Evolutionary conservation across 1,284 basidiomycete species (phyloP), one percentile per base, ranked within the genome.

Genomic region (Heterobasidion irregulare): DNA sequence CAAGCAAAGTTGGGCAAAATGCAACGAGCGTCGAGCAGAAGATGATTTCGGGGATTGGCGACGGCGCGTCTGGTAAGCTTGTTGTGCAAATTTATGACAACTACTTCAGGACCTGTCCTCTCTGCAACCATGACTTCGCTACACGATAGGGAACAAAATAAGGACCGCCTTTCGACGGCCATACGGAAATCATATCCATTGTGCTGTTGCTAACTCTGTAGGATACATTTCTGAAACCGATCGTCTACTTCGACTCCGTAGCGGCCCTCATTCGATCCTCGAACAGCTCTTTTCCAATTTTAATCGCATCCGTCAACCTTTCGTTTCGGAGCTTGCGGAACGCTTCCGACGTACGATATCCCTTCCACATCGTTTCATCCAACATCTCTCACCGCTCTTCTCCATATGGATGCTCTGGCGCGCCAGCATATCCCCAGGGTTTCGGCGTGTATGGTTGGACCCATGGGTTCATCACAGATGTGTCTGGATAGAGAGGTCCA

Each of bases 381-480:
- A 75, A 57, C 16, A 65, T 59, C 2, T 54, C 50, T 75, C 77
- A 80, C 79, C 81, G 82, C 52, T 75, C 76, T n/a, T 60, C 60
- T 32, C 65, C 63, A 59, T 72, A 78, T 0, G 81, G 79, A 59
- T 83, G 74, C 6, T 74, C 75, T 9, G 77, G 79, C 0, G 78
- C 70, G 6, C 78, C 77, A 0, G 75, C 69, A 58, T 80, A 82
- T 1, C 79, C 79, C 80, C 81, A 82, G 0, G 80, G 80, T 57
- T 83, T 83, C 6, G 76, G 70, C 1, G 75, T 75, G 57, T 68
- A 77, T 3, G 78, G 80, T 60, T 77, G 79, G 33, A 80, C 71
- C 58, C 71, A 77, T 0, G 77, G 75, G 61, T 80, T 80, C 59
- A 82, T 60, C 4, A 79, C 72, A 9, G 70, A 64, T 6, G 65